Conservation (phyloP, 345 rosid species). For the Eucalyptus fibrosa region DNA sequence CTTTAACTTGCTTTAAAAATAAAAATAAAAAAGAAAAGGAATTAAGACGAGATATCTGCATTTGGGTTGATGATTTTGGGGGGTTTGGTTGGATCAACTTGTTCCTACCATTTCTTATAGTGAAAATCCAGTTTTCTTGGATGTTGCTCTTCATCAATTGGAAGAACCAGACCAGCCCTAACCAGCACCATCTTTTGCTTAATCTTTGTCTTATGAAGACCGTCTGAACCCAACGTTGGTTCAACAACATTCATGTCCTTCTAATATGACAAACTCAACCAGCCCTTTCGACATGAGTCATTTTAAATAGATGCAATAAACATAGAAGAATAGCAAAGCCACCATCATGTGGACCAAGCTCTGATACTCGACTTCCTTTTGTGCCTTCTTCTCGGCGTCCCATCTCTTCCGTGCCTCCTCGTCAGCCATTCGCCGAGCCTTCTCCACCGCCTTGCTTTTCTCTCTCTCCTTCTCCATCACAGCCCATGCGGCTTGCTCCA, state of each 20-base stretch:
- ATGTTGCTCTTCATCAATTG: not conserved
- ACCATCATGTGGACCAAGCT: constrained; percentile 21
- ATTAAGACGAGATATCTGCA: not conserved
- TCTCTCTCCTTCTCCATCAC: constrained; percentile 28
- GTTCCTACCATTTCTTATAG: not conserved
- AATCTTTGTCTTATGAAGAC: not conserved
- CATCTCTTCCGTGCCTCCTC: constrained; percentile 5
- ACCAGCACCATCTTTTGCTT: not conserved
- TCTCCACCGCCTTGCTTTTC: constrained; percentile 7
- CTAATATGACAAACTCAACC: not conserved
- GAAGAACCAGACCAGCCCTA: not conserved
- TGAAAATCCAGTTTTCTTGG: not conserved
- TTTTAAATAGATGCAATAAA: not conserved
- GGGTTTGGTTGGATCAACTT: not conserved
- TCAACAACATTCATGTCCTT: not conserved
- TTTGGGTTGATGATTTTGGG: not conserved
- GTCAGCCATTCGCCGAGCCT: not conserved
- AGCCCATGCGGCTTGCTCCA: constrained; percentile 19
- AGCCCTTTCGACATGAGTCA: not conserved
- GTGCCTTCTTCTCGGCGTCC: constrained; percentile 5
- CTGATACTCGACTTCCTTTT: constrained; percentile 1
- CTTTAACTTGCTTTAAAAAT: not conserved
- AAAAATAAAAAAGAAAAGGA: not conserved
- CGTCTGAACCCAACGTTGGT: not conserved
- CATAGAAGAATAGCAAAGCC: constrained; percentile 7